A percentile compares a stretch with the other conserved stretches of the same genome.
phyloP scores from a whole-genome alignment of 75 land plant species.

The Isoetes taiwanensis region DNA sequence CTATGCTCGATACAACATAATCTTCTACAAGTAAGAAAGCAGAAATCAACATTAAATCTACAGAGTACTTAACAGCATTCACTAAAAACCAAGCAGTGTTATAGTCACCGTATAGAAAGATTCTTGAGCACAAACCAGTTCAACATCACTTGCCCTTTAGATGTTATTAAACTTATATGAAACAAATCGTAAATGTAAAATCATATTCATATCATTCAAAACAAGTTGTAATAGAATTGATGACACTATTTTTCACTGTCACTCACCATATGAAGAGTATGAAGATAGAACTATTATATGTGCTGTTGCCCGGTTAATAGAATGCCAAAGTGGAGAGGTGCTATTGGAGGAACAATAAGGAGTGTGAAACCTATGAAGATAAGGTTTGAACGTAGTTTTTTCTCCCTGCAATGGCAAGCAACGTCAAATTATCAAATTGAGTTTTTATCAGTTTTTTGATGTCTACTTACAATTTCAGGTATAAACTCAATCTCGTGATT shows the following conservation, averaged over 20 bases:
- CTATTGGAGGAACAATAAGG: slow-evolving; percentile 41
- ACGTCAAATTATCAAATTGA: neutral
- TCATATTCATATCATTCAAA: no score
- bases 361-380: slow-evolving; percentile 25
- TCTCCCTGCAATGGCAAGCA: slow-evolving; percentile 40
- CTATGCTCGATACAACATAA: no score
- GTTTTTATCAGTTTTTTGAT: no score
- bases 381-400: slow-evolving; percentile 39
- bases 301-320: slow-evolving; percentile 54
- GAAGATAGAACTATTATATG: slow-evolving; percentile 53
- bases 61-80: no score
- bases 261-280: slow-evolving; percentile 47
- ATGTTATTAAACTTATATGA: neutral
- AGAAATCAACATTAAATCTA: no score
- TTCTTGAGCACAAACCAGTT: neutral
- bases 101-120: neutral
- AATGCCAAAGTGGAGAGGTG: slow-evolving; percentile 50
- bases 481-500: slow-evolving; percentile 39
- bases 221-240: no score
- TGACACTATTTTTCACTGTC: no score
- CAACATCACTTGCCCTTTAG: neutral
- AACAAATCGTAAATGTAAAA: neutral
- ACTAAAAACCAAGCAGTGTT: no score
- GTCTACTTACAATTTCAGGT: slow-evolving; percentile 31
- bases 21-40: no score